Percentiles rank a stretch among this genome's conserved stretches.
Evolutionary conservation across 345 rosid genomes (phyloP).

Genomic region (Hibiscus mutabilis): DNA sequence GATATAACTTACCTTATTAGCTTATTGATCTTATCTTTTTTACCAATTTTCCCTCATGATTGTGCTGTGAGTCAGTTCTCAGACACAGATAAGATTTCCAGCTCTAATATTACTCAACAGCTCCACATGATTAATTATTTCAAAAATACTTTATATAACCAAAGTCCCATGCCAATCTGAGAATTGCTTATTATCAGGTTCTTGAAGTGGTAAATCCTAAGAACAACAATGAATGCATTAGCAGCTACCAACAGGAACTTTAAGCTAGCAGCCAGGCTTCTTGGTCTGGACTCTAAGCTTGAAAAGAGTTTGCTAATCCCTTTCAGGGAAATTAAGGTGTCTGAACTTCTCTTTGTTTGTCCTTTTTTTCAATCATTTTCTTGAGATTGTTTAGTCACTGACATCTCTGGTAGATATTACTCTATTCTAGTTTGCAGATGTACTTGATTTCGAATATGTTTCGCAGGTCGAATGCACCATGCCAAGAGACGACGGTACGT

Average conservation of each 20-base stretch:
- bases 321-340: constrained; percentile 92
- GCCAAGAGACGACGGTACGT: constrained; percentile 20
- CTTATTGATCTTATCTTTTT: constrained; percentile 10
- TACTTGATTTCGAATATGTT: no score
- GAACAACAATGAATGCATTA: constrained; percentile 76
- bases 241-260: constrained; percentile 97
- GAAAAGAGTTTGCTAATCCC: constrained; percentile 93
- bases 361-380: background rate
- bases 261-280: constrained; percentile 77
- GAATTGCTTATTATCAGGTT: background rate
- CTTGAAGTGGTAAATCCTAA: constrained; percentile 6
- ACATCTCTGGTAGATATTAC: no score
- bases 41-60: background rate
- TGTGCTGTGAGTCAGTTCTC: background rate
- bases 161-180: background rate
- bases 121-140: background rate
- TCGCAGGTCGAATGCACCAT: constrained; percentile 91
- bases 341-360: background rate
- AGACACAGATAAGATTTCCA: constrained; percentile 1
- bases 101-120: background rate
- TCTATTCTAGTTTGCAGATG: no score
- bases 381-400: no score
- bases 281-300: constrained; percentile 93
- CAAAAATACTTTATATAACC: background rate
- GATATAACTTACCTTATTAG: background rate